Percentiles rank a stretch among this genome's conserved stretches.
phyloP scores from a whole-genome alignment of 495 filamentous ascomycete genomes.

The Penicillium fimorum region DNA sequence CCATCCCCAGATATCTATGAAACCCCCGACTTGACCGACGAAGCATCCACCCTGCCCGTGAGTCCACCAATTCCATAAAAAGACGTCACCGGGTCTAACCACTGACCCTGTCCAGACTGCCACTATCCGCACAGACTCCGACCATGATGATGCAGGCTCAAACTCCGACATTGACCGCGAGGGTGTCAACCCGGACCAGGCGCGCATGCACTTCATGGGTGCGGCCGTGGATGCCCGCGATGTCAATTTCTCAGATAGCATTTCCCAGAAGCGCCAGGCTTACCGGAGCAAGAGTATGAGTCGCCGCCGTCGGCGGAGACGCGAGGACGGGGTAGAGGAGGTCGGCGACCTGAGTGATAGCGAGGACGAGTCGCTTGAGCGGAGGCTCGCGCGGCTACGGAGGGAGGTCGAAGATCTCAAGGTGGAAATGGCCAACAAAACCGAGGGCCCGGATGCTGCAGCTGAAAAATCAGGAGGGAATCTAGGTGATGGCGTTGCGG shows the following conservation, averaged over 20 bases:
- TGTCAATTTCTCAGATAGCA: conserved; percentile 80
- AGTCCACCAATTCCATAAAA: conserved; percentile 20
- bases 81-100: conserved; percentile 12
- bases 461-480: conserved; percentile 29
- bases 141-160: conserved; percentile 52
- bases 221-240: conserved; percentile 70
- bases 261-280: conserved; percentile 72
- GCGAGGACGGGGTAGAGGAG: conserved; percentile 53
- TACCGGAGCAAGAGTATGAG: conserved; percentile 65
- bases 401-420: conserved; percentile 79
- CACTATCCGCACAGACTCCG: conserved; percentile 63
- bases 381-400: conserved; percentile 73
- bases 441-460: conserved; percentile 4
- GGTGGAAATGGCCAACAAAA: conserved; percentile 51
- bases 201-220: conserved; percentile 75
- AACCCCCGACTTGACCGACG: conserved; percentile 86
- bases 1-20: conserved; percentile 92
- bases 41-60: conserved; percentile 79
- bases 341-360: conserved; percentile 67
- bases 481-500: conserved; percentile 50
- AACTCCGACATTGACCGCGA: conserved; percentile 70
- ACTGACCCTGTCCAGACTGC: conserved; percentile 50
- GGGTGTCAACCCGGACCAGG: conserved; percentile 69
- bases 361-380: conserved; percentile 68
- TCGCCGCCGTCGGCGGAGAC: conserved; percentile 55